A percentile compares a stretch with the other conserved stretches of the same genome.
Conservation (phyloP, 2,329 filamentous ascomycete species). For the Verticillium klebahnii region DNA sequence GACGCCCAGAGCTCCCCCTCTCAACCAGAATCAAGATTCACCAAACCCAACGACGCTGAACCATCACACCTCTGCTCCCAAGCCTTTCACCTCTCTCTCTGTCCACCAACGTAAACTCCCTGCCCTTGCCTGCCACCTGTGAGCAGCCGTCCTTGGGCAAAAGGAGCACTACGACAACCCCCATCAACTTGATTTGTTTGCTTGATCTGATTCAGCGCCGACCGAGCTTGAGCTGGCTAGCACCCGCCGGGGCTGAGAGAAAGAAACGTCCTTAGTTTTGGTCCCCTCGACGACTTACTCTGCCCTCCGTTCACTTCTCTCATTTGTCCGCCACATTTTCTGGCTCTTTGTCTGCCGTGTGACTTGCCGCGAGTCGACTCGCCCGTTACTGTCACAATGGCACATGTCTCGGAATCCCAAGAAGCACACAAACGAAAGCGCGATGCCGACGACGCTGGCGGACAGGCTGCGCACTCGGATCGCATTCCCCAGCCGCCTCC, state of each 20-base stretch:
- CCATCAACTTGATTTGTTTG: background rate
- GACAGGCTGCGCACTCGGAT: conserved; percentile 29
- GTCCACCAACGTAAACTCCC: background rate
- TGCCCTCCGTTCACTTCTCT: background rate
- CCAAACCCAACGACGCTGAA: background rate
- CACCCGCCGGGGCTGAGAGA: background rate
- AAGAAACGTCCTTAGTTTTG: background rate
- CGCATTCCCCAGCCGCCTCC: conserved; percentile 35
- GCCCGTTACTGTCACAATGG: conserved; percentile 24
- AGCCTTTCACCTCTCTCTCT: no score
- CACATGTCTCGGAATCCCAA: conserved; percentile 31
- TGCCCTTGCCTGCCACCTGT: background rate
- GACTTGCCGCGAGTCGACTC: background rate
- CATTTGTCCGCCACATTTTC: background rate
- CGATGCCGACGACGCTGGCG: conserved; percentile 38
- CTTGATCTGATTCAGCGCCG: background rate
- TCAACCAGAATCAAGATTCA: background rate
- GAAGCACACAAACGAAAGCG: conserved; percentile 45
- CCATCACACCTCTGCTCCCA: background rate
- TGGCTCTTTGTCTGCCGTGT: background rate
- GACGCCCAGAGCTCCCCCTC: background rate
- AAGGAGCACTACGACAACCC: background rate
- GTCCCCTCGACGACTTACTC: background rate
- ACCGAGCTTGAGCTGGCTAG: background rate
- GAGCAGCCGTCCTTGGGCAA: background rate